phyloP scores from a whole-genome alignment of 1,139 yeast genomes.

The Maudiozyma humilis region DNA sequence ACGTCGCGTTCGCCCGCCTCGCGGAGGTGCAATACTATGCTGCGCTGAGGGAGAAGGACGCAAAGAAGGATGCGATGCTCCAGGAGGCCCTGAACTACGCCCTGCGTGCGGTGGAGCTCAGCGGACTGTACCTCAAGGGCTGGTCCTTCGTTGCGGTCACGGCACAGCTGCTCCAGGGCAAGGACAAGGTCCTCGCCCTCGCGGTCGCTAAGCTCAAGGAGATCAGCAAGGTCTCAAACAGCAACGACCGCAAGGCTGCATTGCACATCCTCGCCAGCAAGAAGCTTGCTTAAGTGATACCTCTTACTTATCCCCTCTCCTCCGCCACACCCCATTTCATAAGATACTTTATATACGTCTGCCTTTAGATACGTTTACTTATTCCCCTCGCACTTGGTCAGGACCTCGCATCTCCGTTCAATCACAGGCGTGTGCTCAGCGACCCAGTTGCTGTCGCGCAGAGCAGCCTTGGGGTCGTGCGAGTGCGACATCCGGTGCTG shows the following conservation, averaged over 20 bases:
- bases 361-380: not conserved
- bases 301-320: no score
- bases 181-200: slow-evolving; percentile 29
- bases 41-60: slow-evolving; percentile 14
- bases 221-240: slow-evolving; percentile 29
- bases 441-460: slow-evolving; percentile 83
- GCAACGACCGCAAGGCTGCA: slow-evolving; percentile 32
- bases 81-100: slow-evolving; percentile 46
- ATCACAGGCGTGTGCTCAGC: slow-evolving; percentile 47
- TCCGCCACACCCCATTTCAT: no score
- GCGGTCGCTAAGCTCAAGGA: slow-evolving; percentile 33
- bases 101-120: slow-evolving; percentile 65
- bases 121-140: slow-evolving; percentile 57
- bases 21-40: slow-evolving; percentile 24
- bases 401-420: slow-evolving; percentile 28
- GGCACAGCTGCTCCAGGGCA: slow-evolving; percentile 27
- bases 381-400: slow-evolving; percentile 8
- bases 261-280: slow-evolving; percentile 15
- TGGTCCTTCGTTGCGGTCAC: slow-evolving; percentile 66
- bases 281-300: not conserved
- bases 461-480: slow-evolving; percentile 63
- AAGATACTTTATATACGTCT: not conserved
- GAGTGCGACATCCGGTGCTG: slow-evolving; percentile 32
- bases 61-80: slow-evolving; percentile 7
- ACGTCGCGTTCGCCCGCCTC: slow-evolving; percentile 44